A percentile compares a stretch with the other conserved stretches of the same genome.
Evolutionary conservation across 2,329 filamentous ascomycete species (phyloP).

Genomic region (Pseudopyricularia javanii): DNA sequence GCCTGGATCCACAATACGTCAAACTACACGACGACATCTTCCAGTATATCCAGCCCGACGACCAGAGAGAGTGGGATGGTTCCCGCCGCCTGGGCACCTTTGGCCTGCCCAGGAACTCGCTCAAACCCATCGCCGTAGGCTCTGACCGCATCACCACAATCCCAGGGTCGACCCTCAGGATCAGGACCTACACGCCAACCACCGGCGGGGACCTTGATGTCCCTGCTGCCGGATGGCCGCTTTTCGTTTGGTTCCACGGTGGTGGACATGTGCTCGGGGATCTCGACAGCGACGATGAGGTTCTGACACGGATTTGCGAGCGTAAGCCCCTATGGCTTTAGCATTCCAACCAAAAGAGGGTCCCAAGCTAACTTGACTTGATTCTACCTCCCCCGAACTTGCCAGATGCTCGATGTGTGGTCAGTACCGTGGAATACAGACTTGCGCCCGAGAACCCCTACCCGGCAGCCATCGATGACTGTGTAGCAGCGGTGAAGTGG

Average conservation of each 20-base stretch:
- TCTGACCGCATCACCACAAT: slow-evolving; percentile 14
- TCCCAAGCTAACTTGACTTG: not conserved
- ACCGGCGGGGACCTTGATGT: slow-evolving; percentile 4
- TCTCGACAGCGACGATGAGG: slow-evolving; percentile 19
- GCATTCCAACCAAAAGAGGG: no score
- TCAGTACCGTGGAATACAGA: slow-evolving; percentile 42
- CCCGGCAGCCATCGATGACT: slow-evolving; percentile 29
- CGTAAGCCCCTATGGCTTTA: slow-evolving; percentile 2
- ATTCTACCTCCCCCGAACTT: not conserved
- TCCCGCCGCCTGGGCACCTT: slow-evolving; percentile 13
- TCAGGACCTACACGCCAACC: slow-evolving; percentile 15
- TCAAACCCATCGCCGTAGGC: slow-evolving; percentile 14
- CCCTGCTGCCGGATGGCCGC: slow-evolving; percentile 17
- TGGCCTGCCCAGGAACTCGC: slow-evolving; percentile 13
- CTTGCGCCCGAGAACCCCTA: slow-evolving; percentile 35
- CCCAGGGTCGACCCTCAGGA: slow-evolving; percentile 12
- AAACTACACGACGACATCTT: slow-evolving; percentile 22
- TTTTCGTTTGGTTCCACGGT: slow-evolving; percentile 26
- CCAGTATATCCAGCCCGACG: slow-evolving; percentile 21
- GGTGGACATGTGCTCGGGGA: slow-evolving; percentile 25
- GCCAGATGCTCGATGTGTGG: slow-evolving; percentile 3
- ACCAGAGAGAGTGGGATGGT: slow-evolving; percentile 19
- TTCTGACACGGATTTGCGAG: slow-evolving; percentile 18
- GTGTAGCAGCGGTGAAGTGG: slow-evolving; percentile 14
- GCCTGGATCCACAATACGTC: slow-evolving; percentile 24